Conservation (phyloP, 768 basidiomycete species). For the Tremella mesenterica region DNA sequence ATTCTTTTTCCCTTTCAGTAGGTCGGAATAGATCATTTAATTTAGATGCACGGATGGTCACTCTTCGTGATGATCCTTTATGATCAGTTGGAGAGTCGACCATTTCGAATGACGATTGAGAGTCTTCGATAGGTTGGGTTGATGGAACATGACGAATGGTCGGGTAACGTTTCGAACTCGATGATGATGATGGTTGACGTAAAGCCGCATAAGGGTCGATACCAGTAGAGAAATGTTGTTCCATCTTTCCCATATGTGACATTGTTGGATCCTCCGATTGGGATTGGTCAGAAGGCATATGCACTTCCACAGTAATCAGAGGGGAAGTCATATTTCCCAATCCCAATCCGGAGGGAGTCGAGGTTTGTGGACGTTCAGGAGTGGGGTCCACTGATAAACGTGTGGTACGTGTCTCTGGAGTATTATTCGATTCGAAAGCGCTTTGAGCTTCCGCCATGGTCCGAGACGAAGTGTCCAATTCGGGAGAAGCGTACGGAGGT, state of each 20-base stretch:
- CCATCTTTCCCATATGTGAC: constrained; percentile 12
- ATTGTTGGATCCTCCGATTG: background rate
- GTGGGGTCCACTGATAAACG: constrained; percentile 18
- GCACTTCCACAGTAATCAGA: too few relatives aligned
- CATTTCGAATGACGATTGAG: too few relatives aligned
- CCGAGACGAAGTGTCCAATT: constrained; percentile 5
- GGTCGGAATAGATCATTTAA: too few relatives aligned
- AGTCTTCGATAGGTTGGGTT: background rate
- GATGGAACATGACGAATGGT: background rate
- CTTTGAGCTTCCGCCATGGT: background rate
- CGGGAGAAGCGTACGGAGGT: constrained; percentile 27
- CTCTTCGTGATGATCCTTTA: too few relatives aligned
- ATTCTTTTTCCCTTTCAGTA: constrained; percentile 8
- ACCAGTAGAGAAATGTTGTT: background rate
- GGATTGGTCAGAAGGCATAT: too few relatives aligned
- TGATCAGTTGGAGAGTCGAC: too few relatives aligned
- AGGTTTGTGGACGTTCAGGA: constrained; percentile 10
- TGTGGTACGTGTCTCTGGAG: background rate
- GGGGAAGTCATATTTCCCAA: too few relatives aligned
- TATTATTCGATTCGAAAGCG: background rate
- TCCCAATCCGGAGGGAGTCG: too few relatives aligned
- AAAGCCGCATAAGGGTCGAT: constrained; percentile 20
- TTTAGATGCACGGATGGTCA: too few relatives aligned
- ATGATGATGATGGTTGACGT: constrained; percentile 10
- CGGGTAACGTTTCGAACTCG: constrained; percentile 17